Evolutionary conservation across 208 protist species (phyloP), one percentile per base, ranked within the genome.

Genomic region (Trypanosoma platydactyli): DNA sequence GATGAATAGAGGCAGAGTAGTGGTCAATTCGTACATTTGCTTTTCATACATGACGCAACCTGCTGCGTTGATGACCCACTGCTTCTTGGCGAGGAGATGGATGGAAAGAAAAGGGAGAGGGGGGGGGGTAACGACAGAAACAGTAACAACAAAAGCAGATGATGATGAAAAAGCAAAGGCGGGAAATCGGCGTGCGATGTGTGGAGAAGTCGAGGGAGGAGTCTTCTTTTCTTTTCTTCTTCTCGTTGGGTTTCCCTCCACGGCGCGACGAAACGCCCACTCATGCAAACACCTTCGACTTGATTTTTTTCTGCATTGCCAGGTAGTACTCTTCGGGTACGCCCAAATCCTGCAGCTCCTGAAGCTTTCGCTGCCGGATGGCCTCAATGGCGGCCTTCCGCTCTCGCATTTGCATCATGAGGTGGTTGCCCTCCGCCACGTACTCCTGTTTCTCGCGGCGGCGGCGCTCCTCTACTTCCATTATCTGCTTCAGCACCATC

Each of bases 401-500:
- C 64, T 94, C 85, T 15, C 91, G 80, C 30, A 75, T 74, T 44
- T 91, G 78, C 51, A 78, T 78, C 59, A 82, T 76, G 20, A 91
- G 18, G 35, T 86, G 77, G 68, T 91, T 73, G 38, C 95, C 93
- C 77, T 97, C 94, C 54, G 97, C 95, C 0, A 97, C 77, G 66
- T 84, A 92, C 77, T 95, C 91, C 62, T 92, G 89, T 11, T 90
- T 75, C 66, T 94, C 83, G 16, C 77, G 76, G 7, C 88, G 83
- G n/a, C 88, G 77, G 18, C 79, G 76, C 76, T 98, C 95, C 73
- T 97, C 91, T 24, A 90, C 82, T 27, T 95, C 86, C 80, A 89
- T 89, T 52, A 98, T 97, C 64, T 98, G 94, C 66, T 86, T 83
- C 5, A 89, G 76, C 45, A 98, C 68, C 1, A 88, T 81, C 4